These are phyloP conservation scores for Tubosaeta brunneosetosa DNA, from an alignment of 768 basidiomycete species.

Conservation along the genomic window DNA sequence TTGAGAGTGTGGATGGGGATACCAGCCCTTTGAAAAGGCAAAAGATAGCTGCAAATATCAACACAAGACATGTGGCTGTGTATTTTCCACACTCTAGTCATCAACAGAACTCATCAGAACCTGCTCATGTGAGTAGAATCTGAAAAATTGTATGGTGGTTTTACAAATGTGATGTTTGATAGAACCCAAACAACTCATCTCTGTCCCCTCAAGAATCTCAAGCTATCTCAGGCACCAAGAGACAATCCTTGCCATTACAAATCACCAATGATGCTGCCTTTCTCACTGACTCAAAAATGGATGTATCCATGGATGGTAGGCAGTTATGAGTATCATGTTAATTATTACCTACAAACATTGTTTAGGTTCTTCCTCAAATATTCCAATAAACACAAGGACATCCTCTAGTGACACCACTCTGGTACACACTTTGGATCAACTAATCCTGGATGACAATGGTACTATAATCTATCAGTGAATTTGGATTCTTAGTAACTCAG, in stretches of 20 bases:
- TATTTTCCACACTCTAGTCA: background rate
- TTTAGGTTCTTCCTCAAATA: no score
- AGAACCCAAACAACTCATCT: background rate
- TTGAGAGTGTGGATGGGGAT: background rate
- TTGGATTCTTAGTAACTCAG: background rate
- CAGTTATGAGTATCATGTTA: background rate
- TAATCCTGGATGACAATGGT: background rate
- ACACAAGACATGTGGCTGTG: conserved; percentile 14
- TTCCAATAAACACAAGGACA: background rate
- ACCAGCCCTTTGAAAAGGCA: conserved; percentile 1
- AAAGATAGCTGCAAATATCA: conserved; percentile 13
- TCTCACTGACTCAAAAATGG: background rate
- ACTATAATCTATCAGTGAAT: background rate
- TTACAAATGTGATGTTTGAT: background rate
- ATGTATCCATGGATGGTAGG: background rate
- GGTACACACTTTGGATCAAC: background rate
- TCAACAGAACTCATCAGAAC: background rate
- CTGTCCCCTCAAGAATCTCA: background rate
- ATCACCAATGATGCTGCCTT: no score
- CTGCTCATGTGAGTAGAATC: conserved; percentile 9
- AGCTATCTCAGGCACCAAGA: background rate
- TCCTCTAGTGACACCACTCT: no score
- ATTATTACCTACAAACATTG: background rate
- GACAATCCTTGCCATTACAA: background rate
- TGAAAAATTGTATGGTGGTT: background rate